phyloP scores from a whole-genome alignment of 2,329 filamentous ascomycete species.

The Aspergillus awamori region DNA sequence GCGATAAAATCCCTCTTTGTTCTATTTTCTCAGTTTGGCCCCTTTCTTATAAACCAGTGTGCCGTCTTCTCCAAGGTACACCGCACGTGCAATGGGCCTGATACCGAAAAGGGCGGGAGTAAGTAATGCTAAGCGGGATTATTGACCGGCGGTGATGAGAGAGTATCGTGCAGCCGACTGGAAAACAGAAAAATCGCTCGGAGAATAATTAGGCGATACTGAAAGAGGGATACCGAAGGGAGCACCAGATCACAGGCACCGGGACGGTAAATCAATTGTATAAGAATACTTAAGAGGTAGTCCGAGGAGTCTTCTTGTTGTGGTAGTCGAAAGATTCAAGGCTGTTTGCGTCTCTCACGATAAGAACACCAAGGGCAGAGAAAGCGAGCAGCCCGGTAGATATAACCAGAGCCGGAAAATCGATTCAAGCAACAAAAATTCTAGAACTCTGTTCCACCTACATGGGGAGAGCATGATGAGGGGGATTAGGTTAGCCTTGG shows the following conservation, averaged over 20 bases:
- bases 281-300: slow-evolving; percentile 17
- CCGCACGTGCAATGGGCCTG: slow-evolving; percentile 12
- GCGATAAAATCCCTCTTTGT: not conserved
- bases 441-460: slow-evolving; percentile 14
- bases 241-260: not conserved
- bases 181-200: slow-evolving; percentile 18
- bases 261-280: slow-evolving; percentile 6
- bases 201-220: slow-evolving; percentile 15
- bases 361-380: not conserved
- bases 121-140: slow-evolving; percentile 22
- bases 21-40: not conserved
- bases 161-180: slow-evolving; percentile 13
- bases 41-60: slow-evolving; percentile 5
- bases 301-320: not conserved
- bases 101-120: slow-evolving; percentile 7
- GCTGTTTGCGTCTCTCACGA: not conserved
- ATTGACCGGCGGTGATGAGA: slow-evolving; percentile 14
- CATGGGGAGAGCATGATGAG: slow-evolving; percentile 15
- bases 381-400: not conserved
- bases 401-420: not conserved
- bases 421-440: not conserved
- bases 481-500: slow-evolving; percentile 7
- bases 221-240: slow-evolving; percentile 12
- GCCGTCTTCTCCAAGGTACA: slow-evolving; percentile 2
- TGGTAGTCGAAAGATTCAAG: not conserved